phyloP scores from a whole-genome alignment of 192 early-diverging fungal species.

The Umbelopsis ramanniana region DNA sequence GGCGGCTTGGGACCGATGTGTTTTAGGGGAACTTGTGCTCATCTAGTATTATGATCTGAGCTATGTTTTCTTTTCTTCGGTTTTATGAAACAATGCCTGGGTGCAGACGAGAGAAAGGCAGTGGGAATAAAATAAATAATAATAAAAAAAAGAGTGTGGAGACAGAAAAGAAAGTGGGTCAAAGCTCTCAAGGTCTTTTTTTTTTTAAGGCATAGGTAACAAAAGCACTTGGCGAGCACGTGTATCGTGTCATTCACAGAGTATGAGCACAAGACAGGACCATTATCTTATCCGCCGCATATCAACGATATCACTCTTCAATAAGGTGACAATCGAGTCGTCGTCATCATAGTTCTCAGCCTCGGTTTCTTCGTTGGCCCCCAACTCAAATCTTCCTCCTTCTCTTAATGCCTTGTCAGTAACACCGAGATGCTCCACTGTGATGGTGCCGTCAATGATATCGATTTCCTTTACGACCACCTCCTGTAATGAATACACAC shows the following conservation, averaged over 20 bases:
- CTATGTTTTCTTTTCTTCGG: neutral
- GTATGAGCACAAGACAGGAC: neutral
- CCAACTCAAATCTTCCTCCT: slow-evolving; percentile 15
- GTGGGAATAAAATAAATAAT: too few relatives aligned
- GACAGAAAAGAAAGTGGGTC: neutral
- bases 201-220: neutral
- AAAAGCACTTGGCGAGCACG: slow-evolving; percentile 8
- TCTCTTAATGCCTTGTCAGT: slow-evolving; percentile 7
- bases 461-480: slow-evolving; percentile 14
- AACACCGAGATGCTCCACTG: slow-evolving; percentile 7
- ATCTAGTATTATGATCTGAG: neutral
- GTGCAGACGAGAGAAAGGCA: too few relatives aligned
- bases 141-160: neutral
- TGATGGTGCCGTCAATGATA: slow-evolving; percentile 5
- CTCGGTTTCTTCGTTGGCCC: neutral
- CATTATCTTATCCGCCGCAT: slow-evolving; percentile 23
- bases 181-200: slow-evolving; percentile 2
- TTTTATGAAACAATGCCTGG: neutral
- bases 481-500: neutral
- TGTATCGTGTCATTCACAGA: slow-evolving; percentile 1
- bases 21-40: slow-evolving; percentile 11
- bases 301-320: slow-evolving; percentile 21
- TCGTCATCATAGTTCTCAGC: neutral
- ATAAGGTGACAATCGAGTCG: slow-evolving; percentile 17
- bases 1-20: slow-evolving; percentile 8